A percentile compares a stretch with the other conserved stretches of the same genome.
Conservation (phyloP, 2,329 filamentous ascomycete genomes). For the Neopestalotiopsis sp. region DNA sequence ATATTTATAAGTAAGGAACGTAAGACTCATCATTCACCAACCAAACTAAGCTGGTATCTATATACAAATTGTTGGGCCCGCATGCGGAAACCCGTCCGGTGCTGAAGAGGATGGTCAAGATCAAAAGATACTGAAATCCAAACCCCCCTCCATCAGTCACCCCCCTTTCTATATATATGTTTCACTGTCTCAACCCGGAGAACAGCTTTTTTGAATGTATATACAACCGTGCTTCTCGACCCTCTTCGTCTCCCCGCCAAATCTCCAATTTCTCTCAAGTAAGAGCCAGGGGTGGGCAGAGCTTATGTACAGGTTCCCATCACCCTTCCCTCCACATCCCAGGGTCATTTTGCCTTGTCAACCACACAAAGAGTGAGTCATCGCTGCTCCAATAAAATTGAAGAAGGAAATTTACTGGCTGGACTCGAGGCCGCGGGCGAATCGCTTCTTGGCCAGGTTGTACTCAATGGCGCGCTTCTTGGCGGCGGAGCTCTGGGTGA, state of each 20-base stretch:
- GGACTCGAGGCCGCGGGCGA: conserved; percentile 19
- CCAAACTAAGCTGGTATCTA: background rate
- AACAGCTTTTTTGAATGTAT: background rate
- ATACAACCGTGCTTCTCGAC: conserved; percentile 7
- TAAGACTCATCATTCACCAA: conserved; percentile 16
- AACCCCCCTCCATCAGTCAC: background rate
- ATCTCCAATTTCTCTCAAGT: background rate
- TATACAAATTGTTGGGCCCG: conserved; percentile 9
- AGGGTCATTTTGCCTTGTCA: background rate
- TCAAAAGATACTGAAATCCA: background rate
- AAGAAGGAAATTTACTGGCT: conserved; percentile 10
- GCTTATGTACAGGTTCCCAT: conserved; percentile 9
- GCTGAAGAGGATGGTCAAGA: conserved; percentile 13
- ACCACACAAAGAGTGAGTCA: too few relatives aligned
- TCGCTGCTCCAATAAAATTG: too few relatives aligned
- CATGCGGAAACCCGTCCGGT: background rate
- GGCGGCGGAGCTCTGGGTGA: conserved; percentile 60
- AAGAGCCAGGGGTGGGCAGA: conserved; percentile 1
- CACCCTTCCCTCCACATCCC: background rate
- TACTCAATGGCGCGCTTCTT: conserved; percentile 66
- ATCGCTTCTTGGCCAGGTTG: conserved; percentile 34
- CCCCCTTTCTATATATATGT: conserved; percentile 1
- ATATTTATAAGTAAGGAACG: conserved; percentile 16
- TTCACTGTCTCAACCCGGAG: conserved; percentile 14
- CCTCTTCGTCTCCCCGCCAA: background rate